Evolutionary conservation across 2,329 filamentous ascomycete species (phyloP).

Genomic region (Nigrospora osmanthi): DNA sequence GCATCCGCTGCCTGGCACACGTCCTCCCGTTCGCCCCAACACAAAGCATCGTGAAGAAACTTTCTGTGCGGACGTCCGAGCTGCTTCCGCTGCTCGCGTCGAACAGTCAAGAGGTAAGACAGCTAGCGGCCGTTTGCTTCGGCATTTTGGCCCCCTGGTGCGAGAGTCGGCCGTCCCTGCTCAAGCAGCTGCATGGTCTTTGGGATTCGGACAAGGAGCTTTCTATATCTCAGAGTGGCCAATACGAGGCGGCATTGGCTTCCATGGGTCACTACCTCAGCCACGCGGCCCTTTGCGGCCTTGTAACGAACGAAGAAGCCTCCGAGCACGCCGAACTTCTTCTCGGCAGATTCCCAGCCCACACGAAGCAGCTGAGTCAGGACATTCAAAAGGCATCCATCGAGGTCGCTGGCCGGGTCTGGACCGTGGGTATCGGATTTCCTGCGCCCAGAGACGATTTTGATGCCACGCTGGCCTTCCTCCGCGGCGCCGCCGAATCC

Average conservation of each 20-base stretch:
- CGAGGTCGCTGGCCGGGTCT: constrained; percentile 21
- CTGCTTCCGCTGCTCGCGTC: constrained; percentile 58
- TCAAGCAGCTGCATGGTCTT: constrained; percentile 25
- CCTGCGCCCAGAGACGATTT: constrained; percentile 31
- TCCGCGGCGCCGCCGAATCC: constrained; percentile 56
- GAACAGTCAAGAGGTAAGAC: constrained; percentile 62
- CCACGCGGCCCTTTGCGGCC: constrained; percentile 16
- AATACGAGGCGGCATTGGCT: constrained; percentile 20
- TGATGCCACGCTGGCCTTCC: constrained; percentile 42
- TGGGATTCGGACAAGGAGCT: constrained; percentile 15
- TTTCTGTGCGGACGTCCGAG: constrained; percentile 38
- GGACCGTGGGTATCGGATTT: constrained; percentile 19
- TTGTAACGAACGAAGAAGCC: constrained; percentile 6
- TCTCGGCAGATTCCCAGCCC: constrained; percentile 8
- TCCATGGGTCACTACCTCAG: constrained; percentile 19
- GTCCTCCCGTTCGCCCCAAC: constrained; percentile 20
- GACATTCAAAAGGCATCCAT: constrained; percentile 18
- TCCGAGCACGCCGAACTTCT: constrained; percentile 16
- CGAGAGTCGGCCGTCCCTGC: constrained; percentile 26
- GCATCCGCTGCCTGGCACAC: constrained; percentile 16
- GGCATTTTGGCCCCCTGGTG: constrained; percentile 71
- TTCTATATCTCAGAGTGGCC: constrained; percentile 16
- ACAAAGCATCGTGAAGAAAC: constrained; percentile 17
- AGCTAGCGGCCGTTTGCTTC: constrained; percentile 60
- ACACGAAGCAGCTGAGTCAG: constrained; percentile 10